Evolutionary conservation across 331 rosid genomes (phyloP), one percentile per base, ranked within the genome.

Genomic region (Telfairia occidentalis): DNA sequence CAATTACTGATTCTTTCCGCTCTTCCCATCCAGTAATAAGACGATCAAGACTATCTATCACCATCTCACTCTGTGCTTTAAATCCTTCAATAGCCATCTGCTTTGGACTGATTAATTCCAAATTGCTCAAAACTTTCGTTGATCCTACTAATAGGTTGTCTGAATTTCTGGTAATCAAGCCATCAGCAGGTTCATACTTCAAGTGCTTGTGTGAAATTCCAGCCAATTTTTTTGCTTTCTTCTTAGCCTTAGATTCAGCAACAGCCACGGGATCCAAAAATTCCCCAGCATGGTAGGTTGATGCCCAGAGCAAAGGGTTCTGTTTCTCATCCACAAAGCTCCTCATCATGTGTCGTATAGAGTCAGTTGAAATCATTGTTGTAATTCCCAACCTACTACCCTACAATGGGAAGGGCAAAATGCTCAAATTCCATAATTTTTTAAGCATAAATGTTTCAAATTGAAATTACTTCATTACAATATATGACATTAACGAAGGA

Each of bases 31-130:
- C 86, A 67, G 98, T 94, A 76, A 94, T 94, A 76, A 94, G 82
- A 78, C 97, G 89, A 84, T 94, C 98, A 79, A 94, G 98, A 90
- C 98, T 94, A 88, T 94, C 98, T 70, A 94, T 91, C 72, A 94
- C 98, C 98, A 94, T 94, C 84, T 94, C 98, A 82, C 98, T 91
- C 83, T 94, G 98, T 5, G 98, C 98, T 83, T 94, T 94, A 71
- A 75, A 94, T 80, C 98, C 98, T 88, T 91, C 96, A 73, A 94
- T 12, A 29, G 98, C 98, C 98, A 94, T 88, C 87, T 88, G 95
- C 82, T 94, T 94, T 28, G 88, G 79, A 83, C 90, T 84, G 53
- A 80, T 80, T 77, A 84, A 80, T 78, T 92, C 97, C 60, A 84
- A 46, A 24, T 86, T 40, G 64, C 82, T 65, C 28, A 76, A 64